Evolutionary conservation across 768 basidiomycete species (phyloP).

Genomic region (Tulasnella sp.): DNA sequence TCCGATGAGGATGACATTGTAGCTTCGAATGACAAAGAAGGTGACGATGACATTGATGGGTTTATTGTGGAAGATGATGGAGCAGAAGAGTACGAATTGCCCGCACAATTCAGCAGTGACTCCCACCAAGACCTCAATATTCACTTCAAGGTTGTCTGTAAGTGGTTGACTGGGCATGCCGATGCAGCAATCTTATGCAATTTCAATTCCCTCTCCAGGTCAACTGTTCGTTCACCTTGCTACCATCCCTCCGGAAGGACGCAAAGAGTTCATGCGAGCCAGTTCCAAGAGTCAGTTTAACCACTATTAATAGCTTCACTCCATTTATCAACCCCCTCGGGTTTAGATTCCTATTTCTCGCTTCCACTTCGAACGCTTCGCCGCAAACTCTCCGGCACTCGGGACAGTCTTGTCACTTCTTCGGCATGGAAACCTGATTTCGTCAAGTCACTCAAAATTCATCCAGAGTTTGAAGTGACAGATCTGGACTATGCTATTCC

Average conservation of each 20-base stretch:
- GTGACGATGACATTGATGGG: constrained; percentile 23
- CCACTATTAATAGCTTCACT: background rate
- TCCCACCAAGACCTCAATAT: constrained; percentile 60
- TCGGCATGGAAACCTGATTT: constrained; percentile 69
- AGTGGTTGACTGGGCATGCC: background rate
- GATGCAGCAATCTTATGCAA: background rate
- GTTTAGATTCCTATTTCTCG: constrained; percentile 51
- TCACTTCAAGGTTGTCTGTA: constrained; percentile 48
- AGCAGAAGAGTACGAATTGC: constrained; percentile 37
- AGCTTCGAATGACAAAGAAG: constrained; percentile 16
- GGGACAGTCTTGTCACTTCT: constrained; percentile 69
- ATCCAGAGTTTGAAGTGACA: constrained; percentile 48
- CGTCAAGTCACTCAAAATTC: constrained; percentile 47
- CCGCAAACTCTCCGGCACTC: constrained; percentile 53
- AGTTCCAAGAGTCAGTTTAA: constrained; percentile 27
- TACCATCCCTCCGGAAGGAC: constrained; percentile 39
- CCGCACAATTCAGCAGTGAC: constrained; percentile 67
- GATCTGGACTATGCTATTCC: constrained; percentile 44
- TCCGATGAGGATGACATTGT: constrained; percentile 16
- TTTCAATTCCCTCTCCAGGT: constrained; percentile 40
- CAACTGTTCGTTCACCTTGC: constrained; percentile 79
- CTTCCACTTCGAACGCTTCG: constrained; percentile 54
- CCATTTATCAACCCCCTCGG: background rate
- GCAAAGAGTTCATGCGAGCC: constrained; percentile 45
- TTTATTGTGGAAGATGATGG: constrained; percentile 56